Percentiles rank a stretch among this genome's conserved stretches.
These are phyloP conservation scores for Logfia minima DNA, from an alignment of 129 eudicot species.

Conservation along the genomic window DNA sequence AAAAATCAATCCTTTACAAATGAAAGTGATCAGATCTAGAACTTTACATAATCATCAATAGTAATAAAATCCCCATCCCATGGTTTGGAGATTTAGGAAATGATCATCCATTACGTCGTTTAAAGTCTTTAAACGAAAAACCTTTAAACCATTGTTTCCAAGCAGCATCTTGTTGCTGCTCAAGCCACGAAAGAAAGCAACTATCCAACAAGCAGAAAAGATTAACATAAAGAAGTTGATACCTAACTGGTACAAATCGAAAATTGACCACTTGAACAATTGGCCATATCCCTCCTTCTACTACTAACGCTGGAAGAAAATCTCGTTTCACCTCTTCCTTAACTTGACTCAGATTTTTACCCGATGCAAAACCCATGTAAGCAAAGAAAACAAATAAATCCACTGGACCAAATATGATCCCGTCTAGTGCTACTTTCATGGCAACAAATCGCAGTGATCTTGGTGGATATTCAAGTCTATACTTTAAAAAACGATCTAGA, in stretches of 20 bases:
- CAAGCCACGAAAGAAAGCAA: conserved; percentile 80
- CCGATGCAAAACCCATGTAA: conserved; percentile 86
- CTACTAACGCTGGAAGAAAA: conserved; percentile 69
- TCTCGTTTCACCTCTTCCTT: conserved; percentile 87
- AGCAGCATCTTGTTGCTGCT: conserved; percentile 91
- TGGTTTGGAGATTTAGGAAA: conserved; percentile 4
- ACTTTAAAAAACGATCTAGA: conserved; percentile 61
- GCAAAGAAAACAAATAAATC: conserved; percentile 87
- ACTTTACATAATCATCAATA: conserved; percentile 23
- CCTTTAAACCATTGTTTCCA: conserved; percentile 85
- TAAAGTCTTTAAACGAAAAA: conserved; percentile 37
- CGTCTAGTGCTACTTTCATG: conserved; percentile 84
- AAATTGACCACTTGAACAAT: conserved; percentile 79
- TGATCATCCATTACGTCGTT: conserved; percentile 45
- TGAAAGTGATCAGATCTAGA: conserved; percentile 9
- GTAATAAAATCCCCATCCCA: neutral
- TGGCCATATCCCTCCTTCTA: conserved; percentile 90
- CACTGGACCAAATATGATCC: conserved; percentile 79
- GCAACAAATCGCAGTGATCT: conserved; percentile 76
- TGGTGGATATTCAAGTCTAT: conserved; percentile 55
- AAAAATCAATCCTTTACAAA: neutral
- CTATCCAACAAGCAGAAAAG: conserved; percentile 85
- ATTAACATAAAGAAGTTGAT: conserved; percentile 89
- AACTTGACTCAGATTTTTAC: conserved; percentile 66
- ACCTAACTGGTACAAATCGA: conserved; percentile 72